Evolutionary conservation across 2,329 filamentous ascomycete species (phyloP).

Genomic region (Hyphodiscus sp.): DNA sequence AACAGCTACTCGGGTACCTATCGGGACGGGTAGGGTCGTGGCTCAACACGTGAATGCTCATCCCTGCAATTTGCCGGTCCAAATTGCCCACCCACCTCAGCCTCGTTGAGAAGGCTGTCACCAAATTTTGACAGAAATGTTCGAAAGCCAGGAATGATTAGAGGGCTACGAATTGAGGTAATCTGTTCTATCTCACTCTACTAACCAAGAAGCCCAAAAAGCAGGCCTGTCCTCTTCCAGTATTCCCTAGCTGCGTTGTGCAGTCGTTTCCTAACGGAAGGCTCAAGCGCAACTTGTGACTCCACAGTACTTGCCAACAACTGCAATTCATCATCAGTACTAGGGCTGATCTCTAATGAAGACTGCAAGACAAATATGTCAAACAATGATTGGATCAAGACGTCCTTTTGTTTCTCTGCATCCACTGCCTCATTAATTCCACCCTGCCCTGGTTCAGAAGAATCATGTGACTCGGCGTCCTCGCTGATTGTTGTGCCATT

Average conservation of each 20-base stretch:
- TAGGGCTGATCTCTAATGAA: conserved; percentile 34
- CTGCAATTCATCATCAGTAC: conserved; percentile 38
- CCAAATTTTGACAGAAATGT: neutral
- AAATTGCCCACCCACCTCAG: neutral
- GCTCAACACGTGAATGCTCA: neutral
- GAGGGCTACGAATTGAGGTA: neutral
- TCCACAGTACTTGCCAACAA: conserved; percentile 36
- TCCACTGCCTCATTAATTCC: conserved; percentile 9
- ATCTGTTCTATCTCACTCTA: neutral
- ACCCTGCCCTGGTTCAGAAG: neutral
- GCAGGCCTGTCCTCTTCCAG: conserved; percentile 72
- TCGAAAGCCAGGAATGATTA: neutral
- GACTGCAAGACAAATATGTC: conserved; percentile 48
- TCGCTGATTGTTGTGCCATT: neutral
- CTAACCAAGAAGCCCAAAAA: conserved; percentile 68
- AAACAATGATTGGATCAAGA: conserved; percentile 55
- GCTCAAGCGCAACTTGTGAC: conserved; percentile 42
- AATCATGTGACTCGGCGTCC: neutral
- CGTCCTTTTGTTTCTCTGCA: conserved; percentile 31
- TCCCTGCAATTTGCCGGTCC: neutral
- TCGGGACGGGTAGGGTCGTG: neutral
- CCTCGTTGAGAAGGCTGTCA: conserved; percentile 1
- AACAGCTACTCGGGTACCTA: neutral
- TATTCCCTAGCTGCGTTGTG: conserved; percentile 64
- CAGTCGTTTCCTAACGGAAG: conserved; percentile 45